Base-by-base conservation (phyloP, 1,139 yeast genomes). In the Kazachstania sp. region DNA sequence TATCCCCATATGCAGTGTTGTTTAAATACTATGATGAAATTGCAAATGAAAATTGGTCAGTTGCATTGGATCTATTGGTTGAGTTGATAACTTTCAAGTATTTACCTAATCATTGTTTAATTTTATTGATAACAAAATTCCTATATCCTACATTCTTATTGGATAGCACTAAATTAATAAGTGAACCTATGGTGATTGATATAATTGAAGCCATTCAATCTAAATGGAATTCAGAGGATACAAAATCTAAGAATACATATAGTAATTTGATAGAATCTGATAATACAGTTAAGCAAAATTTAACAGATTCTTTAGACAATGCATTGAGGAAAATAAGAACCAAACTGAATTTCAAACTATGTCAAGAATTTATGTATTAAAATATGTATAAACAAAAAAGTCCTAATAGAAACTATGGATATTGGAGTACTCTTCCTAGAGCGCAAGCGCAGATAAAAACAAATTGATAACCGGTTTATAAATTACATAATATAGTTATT, bases 1-100 rank as follows among this genome's bases (percentile, higher is more conserved):
- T 84, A 44, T 71, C 92, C 0, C 94, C 94, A 29, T 83, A 82
- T 60, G 90, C 86, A 0, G 82, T 83, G 0, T 66, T 84, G 42
- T 71, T 69, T 47, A 77, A 74, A 51, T 79, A 73, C 54, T 74
- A 73, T 61, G 62, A 65, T 19, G 60, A 45, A 49, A 66, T 58
- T 47, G 52, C 55, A 16, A 48, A 52, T 19, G 66, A 60, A 15
- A 56, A 60, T 40, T 60, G 56, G 50, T 60, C 52, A 51, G 57
- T 51, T 20, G 70, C 72, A 13, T 60, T 69, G 28, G 55, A 54
- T 46, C 69, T 66, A 49, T 60, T 86, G 40, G 64, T 79, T 30
- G 75, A 76, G 39, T 68, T 87, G 45, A 61, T 87, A 47, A 72
- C 75, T 44, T 86, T 86, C 67, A 77, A 73, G 40, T 82, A 79